Percentiles rank a stretch among this genome's conserved stretches.
These are phyloP conservation scores for Diatrype stigma DNA, from an alignment of 2,329 filamentous ascomycete genomes.

Conservation along the genomic window DNA sequence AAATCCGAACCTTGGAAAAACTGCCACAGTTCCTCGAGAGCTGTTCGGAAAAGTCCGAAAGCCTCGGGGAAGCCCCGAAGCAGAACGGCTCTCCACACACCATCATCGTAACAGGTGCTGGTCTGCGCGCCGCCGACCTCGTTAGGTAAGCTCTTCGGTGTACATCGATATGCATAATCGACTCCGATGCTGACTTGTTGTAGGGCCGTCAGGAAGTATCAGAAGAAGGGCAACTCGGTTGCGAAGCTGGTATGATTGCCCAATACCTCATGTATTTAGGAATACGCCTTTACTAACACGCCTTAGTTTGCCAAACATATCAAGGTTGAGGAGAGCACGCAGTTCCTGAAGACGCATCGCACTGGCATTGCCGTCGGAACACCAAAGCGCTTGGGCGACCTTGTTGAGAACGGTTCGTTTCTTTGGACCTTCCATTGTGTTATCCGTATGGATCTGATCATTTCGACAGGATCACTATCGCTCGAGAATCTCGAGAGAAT, in stretches of 20 bases:
- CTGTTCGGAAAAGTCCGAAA: constrained; percentile 53
- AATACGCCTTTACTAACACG: constrained; percentile 16
- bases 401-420: constrained; percentile 73
- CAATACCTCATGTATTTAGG: not conserved
- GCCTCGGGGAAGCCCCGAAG: constrained; percentile 61
- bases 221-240: constrained; percentile 71
- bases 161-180: not conserved
- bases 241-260: constrained; percentile 64
- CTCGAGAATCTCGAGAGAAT: constrained; percentile 70
- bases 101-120: constrained; percentile 79
- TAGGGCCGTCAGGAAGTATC: constrained; percentile 71
- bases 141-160: constrained; percentile 50
- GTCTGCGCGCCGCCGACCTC: constrained; percentile 80
- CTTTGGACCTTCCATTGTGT: not conserved
- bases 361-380: constrained; percentile 90
- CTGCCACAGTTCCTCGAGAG: constrained; percentile 75
- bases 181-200: constrained; percentile 13
- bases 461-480: constrained; percentile 58
- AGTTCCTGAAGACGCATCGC: constrained; percentile 64
- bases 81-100: constrained; percentile 76
- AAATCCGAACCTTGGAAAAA: constrained; percentile 64
- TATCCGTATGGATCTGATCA: no score
- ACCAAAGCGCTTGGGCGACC: constrained; percentile 73
- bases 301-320: constrained; percentile 88
- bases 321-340: constrained; percentile 82